A percentile compares a stretch with the other conserved stretches of the same genome.
Evolutionary conservation across 495 filamentous ascomycete genomes (phyloP).

Genomic region (Clavariopsis aquatica): DNA sequence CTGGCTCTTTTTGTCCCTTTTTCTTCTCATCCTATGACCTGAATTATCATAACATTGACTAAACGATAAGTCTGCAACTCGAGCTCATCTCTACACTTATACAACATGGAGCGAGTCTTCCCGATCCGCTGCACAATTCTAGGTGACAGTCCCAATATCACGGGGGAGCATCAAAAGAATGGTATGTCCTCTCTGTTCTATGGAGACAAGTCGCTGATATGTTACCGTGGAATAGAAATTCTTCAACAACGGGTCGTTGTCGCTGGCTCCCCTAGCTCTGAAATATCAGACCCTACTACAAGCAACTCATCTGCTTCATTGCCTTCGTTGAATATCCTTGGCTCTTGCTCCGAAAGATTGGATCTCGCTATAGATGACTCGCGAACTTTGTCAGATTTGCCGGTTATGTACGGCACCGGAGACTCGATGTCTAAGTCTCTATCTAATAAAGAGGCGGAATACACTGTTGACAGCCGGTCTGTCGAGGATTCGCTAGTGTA

Average conservation of each 20-base stretch:
- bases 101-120: conserved; percentile 22
- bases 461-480: not conserved
- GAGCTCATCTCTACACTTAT: not conserved
- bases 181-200: not conserved
- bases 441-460: not conserved
- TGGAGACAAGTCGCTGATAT: not conserved
- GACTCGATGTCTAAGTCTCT: not conserved
- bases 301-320: not conserved
- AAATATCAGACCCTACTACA: not conserved
- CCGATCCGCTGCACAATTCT: conserved; percentile 30
- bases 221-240: not conserved
- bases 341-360: not conserved
- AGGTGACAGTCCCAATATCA: conserved; percentile 17
- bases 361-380: not conserved
- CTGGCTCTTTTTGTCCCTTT: not conserved
- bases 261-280: conserved; percentile 3
- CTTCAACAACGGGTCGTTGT: conserved; percentile 2
- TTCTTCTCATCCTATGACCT: not conserved
- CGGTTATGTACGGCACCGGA: not conserved
- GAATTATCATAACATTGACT: not conserved
- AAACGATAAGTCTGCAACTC: not conserved
- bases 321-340: not conserved
- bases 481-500: not conserved
- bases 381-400: not conserved
- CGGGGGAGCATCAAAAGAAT: conserved; percentile 6